Conservation (phyloP, 1,284 basidiomycete genomes). For the Marasmius oreades region DNA sequence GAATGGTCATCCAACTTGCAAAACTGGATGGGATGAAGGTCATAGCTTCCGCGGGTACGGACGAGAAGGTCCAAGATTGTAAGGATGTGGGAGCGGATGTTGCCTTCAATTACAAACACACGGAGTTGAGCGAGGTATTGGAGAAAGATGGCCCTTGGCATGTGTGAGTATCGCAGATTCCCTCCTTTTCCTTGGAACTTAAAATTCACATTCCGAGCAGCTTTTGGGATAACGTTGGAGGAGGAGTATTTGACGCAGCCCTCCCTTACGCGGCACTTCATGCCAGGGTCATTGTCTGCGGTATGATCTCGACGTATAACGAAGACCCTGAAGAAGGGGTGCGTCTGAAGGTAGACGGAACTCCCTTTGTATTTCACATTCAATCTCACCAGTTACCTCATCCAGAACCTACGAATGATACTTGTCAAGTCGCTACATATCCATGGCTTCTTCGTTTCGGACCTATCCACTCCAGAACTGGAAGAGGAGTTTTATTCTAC, state of each 20-base stretch:
- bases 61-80: slow-evolving; percentile 66
- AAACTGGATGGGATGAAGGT: slow-evolving; percentile 64
- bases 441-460: slow-evolving; percentile 49
- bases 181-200: too few relatives aligned
- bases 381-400: too few relatives aligned
- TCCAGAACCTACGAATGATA: slow-evolving; percentile 27
- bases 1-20: slow-evolving; percentile 54
- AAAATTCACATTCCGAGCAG: slow-evolving; percentile 29
- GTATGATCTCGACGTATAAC: slow-evolving; percentile 6
- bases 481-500: slow-evolving; percentile 35
- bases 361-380: too few relatives aligned
- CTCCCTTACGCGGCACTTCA: slow-evolving; percentile 15
- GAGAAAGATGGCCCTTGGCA: slow-evolving; percentile 55
- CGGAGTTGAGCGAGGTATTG: slow-evolving; percentile 47
- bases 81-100: slow-evolving; percentile 65
- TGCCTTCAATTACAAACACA: slow-evolving; percentile 73
- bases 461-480: slow-evolving; percentile 22
- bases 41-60: slow-evolving; percentile 69
- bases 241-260: slow-evolving; percentile 22
- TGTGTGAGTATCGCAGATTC: slow-evolving; percentile 33
- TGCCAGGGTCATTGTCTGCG: slow-evolving; percentile 14
- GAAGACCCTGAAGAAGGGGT: background rate
- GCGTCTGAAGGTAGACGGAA: background rate
- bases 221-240: slow-evolving; percentile 35
- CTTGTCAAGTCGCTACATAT: slow-evolving; percentile 42